A percentile compares a stretch with the other conserved stretches of the same genome.
phyloP scores from a whole-genome alignment of 1,139 yeast genomes.

The Pichia sp. region DNA sequence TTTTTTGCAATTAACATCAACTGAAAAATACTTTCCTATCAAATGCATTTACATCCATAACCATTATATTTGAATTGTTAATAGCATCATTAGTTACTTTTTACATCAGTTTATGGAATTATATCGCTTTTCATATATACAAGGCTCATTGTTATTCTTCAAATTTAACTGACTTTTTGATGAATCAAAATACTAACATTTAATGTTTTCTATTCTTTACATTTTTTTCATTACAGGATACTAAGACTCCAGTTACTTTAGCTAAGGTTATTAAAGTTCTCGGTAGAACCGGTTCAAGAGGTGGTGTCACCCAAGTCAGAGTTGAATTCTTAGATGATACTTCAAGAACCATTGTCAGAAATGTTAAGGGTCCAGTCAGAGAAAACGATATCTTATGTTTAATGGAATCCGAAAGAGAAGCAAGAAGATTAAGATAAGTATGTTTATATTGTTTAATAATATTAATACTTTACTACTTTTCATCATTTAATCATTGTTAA shows the following conservation, averaged over 20 bases:
- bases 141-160: not conserved
- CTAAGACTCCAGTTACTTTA: conserved; percentile 95
- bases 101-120: not conserved
- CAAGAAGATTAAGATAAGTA: conserved; percentile 63
- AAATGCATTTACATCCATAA: too few species aligned
- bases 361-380: conserved; percentile 99
- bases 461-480: not conserved
- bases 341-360: conserved; percentile 98
- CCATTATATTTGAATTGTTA: not conserved
- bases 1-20: not conserved
- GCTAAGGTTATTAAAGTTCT: conserved; percentile 99
- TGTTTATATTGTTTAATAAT: not conserved
- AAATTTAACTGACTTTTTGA: not conserved
- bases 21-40: too few species aligned
- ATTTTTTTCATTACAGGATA: conserved; percentile 40
- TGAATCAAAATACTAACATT: conserved; percentile 2
- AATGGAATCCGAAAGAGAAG: conserved; percentile 99
- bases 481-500: not conserved
- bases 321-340: conserved; percentile 98
- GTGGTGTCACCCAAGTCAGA: conserved; percentile 99
- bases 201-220: not conserved
- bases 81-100: too few species aligned
- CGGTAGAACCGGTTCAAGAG: conserved; percentile 99
- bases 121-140: not conserved
- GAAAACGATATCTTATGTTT: conserved; percentile 98